phyloP scores from a whole-genome alignment of 108 stramenopile species.

The Nitzschia sp. region DNA sequence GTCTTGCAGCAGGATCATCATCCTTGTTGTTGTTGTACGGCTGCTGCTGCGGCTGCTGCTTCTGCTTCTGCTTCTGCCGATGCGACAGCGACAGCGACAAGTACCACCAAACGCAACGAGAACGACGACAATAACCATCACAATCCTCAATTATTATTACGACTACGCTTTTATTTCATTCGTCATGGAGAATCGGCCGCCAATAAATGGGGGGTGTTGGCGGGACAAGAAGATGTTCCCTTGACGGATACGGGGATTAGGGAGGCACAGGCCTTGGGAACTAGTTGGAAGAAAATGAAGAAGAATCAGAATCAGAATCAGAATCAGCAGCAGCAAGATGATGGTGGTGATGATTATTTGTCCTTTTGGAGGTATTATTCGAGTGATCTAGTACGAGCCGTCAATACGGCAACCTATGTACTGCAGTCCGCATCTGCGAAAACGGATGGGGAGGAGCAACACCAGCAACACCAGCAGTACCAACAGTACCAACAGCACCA shows the following conservation, averaged over 20 bases:
- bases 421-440: background rate
- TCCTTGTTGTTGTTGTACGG: slow-evolving; percentile 11
- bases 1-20: too few relatives aligned
- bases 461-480: too few relatives aligned
- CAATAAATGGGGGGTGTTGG: slow-evolving; percentile 38
- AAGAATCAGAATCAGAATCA: too few relatives aligned
- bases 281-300: background rate
- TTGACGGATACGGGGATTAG: slow-evolving; percentile 37
- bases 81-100: too few relatives aligned
- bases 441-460: too few relatives aligned
- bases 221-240: slow-evolving; percentile 57
- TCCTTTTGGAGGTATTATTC: slow-evolving; percentile 4
- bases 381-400: slow-evolving; percentile 13
- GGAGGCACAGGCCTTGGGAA: slow-evolving; percentile 30
- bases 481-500: background rate
- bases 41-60: too few relatives aligned
- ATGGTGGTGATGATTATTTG: too few relatives aligned
- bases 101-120: too few relatives aligned
- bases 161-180: slow-evolving; percentile 42
- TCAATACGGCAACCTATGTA: background rate
- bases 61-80: too few relatives aligned
- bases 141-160: too few relatives aligned
- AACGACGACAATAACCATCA: too few relatives aligned
- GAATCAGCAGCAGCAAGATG: too few relatives aligned
- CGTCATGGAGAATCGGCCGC: slow-evolving; percentile 63